Conservation (phyloP, 2,329 filamentous ascomycete genomes). For the Claviceps sp. region DNA sequence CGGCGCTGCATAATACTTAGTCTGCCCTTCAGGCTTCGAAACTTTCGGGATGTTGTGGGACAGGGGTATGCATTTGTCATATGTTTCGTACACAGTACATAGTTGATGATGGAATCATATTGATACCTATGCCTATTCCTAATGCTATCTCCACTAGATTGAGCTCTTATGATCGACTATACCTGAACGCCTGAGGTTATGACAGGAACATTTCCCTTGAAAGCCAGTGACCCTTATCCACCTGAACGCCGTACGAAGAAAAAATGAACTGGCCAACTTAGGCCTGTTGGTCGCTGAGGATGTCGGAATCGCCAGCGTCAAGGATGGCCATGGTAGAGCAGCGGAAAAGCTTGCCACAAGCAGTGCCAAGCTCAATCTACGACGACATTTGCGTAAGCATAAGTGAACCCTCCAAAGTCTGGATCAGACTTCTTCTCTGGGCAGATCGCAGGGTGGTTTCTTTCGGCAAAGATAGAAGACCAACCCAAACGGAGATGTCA, state of each 20-base stretch:
- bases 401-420: constrained; percentile 78
- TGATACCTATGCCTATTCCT: too few species aligned
- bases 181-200: too few species aligned
- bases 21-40: too few species aligned
- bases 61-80: too few species aligned
- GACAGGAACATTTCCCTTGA: constrained; percentile 15
- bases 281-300: constrained; percentile 64
- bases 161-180: too few species aligned
- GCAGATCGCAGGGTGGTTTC: constrained; percentile 33
- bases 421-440: constrained; percentile 81
- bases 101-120: too few species aligned
- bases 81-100: too few species aligned
- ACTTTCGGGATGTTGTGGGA: too few species aligned
- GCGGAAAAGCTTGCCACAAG: constrained; percentile 97
- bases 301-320: constrained; percentile 97
- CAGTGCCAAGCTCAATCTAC: constrained; percentile 96
- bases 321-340: constrained; percentile 96
- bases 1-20: too few species aligned
- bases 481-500: not conserved
- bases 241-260: constrained; percentile 30
- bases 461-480: constrained; percentile 5
- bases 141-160: too few species aligned
- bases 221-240: constrained; percentile 18
- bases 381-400: constrained; percentile 39
- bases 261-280: constrained; percentile 25